These are phyloP conservation scores for Didymella arachidicola DNA, from an alignment of 2,329 filamentous ascomycete species.

Conservation along the genomic window DNA sequence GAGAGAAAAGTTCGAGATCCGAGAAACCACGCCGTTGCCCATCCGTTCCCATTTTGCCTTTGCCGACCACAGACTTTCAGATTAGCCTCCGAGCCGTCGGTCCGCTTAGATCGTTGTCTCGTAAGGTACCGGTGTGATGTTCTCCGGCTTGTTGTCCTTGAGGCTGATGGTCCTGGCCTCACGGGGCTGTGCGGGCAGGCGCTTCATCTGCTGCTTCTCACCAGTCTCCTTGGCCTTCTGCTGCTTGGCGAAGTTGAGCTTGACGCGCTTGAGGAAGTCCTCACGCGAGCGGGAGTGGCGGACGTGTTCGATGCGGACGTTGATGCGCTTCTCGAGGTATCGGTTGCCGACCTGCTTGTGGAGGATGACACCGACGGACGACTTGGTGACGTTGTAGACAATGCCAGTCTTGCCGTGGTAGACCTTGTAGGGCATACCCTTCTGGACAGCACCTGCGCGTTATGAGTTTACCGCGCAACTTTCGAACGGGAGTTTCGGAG, in stretches of 20 bases:
- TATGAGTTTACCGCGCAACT: constrained; percentile 21
- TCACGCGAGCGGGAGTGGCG: constrained; percentile 92
- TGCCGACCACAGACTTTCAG: constrained; percentile 32
- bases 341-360: constrained; percentile 98
- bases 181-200: constrained; percentile 81
- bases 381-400: constrained; percentile 99
- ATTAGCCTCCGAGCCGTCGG: constrained; percentile 31
- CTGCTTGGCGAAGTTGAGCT: constrained; percentile 93
- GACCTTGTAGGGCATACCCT: constrained; percentile 95
- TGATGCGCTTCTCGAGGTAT: constrained; percentile 99
- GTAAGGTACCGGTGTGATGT: constrained; percentile 89
- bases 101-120: constrained; percentile 92
- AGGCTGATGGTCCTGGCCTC: constrained; percentile 80
- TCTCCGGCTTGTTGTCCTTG: constrained; percentile 88
- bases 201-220: constrained; percentile 89
- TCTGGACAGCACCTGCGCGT: constrained; percentile 48
- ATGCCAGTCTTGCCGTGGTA: constrained; percentile 97
- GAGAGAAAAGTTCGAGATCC: constrained; percentile 50
- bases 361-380: constrained; percentile 96
- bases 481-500: constrained; percentile 39
- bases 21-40: constrained; percentile 52
- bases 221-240: constrained; percentile 91
- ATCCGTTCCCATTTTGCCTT: constrained; percentile 48
- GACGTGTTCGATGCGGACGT: constrained; percentile 98
- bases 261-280: constrained; percentile 95